Evolutionary conservation across 2,329 filamentous ascomycete species (phyloP).

Genomic region (Xylogone sp.): DNA sequence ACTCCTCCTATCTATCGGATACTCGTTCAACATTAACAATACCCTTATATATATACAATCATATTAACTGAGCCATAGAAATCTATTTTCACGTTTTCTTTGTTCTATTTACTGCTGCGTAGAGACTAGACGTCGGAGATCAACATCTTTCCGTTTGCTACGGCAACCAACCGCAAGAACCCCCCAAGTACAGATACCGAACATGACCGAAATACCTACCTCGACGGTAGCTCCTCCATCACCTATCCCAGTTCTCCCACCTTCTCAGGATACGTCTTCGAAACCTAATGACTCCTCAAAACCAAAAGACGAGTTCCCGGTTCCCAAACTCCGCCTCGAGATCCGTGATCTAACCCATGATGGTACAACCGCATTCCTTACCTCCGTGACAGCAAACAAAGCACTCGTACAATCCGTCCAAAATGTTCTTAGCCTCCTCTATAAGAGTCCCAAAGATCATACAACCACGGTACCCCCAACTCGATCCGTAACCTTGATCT

Average conservation of each 20-base stretch:
- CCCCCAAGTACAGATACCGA: background rate
- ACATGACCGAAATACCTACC: background rate
- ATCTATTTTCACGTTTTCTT: background rate
- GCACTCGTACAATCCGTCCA: slow-evolving; percentile 61
- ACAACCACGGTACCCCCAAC: slow-evolving; percentile 52
- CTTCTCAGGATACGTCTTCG: background rate
- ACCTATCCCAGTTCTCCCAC: slow-evolving; percentile 12
- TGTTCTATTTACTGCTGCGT: no score
- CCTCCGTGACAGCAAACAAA: slow-evolving; percentile 56
- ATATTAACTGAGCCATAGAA: no score
- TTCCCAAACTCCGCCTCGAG: slow-evolving; percentile 57
- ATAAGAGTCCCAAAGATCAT: slow-evolving; percentile 43
- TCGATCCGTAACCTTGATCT: slow-evolving; percentile 78
- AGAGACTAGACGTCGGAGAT: background rate
- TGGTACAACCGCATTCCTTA: slow-evolving; percentile 65
- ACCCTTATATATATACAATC: no score
- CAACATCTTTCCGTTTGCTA: background rate
- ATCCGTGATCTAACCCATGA: slow-evolving; percentile 54
- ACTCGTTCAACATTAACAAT: no score
- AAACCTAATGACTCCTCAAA: background rate
- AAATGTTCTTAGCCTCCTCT: slow-evolving; percentile 70
- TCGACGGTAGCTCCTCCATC: slow-evolving; percentile 8
- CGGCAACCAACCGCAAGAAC: background rate
- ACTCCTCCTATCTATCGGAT: no score
- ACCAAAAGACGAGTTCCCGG: slow-evolving; percentile 29